Base-by-base conservation (phyloP, 2,329 filamentous ascomycete species). In the Cytospora mali region DNA sequence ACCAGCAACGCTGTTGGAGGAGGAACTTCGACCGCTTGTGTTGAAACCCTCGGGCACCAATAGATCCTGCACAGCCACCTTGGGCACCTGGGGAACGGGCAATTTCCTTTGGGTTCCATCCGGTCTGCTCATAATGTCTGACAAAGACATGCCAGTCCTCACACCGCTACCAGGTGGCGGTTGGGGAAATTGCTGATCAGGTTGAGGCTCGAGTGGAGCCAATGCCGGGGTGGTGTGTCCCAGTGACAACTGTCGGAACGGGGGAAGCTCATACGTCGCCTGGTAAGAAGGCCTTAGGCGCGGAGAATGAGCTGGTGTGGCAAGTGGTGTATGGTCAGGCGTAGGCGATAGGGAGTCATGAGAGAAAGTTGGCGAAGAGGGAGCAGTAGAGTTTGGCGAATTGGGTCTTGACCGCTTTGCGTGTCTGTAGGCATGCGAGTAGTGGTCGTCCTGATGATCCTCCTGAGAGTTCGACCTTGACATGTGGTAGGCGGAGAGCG, bases 281-380 rank as follows among this genome's bases (percentile, higher is more conserved):
- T 81, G 85, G 72, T 91, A 89, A 6, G 64, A 66, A 3, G 94
- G 92, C 65, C 93, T 86, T 69, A 99, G 83, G 50, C 95, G 91
- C 57, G 95, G 95, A 21, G 93, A 97, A 76, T 98, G 95, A 50
- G 93, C 94, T 5, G 94, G 94, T 6, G 94, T 99, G 29, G 93
- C 94, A 61, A 98, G 87, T n/a, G 94, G 94, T n/a, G 95, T 98
- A 80, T 97, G 93, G 72, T 98, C 94, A 13, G 94, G 95, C 1
- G 94, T 99, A 5, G 94, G 95, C 11, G 94, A 98, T 53, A 94
- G 84, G 13, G 94, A 97, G 76, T 97, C 93, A 77, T 97, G 93
- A 2, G 94, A 97, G 75, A 97, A 97, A 4, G 93, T 97, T 28
- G 94, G 94, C 33, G 94, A 98, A 28, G 94, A 96, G 23, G 95